phyloP scores from a whole-genome alignment of 805 yeast species.

The Scheffersomyces stipitis region DNA sequence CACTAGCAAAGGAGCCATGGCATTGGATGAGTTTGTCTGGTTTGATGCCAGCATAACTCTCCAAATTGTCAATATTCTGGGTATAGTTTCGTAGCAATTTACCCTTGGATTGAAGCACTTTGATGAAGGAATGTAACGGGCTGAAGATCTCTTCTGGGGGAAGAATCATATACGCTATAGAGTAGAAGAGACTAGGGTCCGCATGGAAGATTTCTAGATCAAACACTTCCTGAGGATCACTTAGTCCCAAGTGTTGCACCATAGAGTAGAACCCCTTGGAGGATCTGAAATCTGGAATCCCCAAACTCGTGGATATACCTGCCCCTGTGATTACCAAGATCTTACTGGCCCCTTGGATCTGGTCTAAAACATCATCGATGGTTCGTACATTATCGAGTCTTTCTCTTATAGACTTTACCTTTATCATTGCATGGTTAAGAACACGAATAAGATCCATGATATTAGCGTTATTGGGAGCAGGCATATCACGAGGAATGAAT shows the following conservation, averaged over 20 bases:
- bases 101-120: constrained; percentile 68
- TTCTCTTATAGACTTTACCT: constrained; percentile 56
- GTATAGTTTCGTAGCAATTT: constrained; percentile 83
- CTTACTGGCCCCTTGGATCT: constrained; percentile 50
- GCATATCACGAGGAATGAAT: constrained; percentile 39
- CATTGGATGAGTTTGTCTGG: constrained; percentile 76
- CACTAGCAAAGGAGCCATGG: constrained; percentile 89
- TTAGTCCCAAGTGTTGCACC: constrained; percentile 45
- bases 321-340: constrained; percentile 46
- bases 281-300: constrained; percentile 46
- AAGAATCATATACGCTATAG: constrained; percentile 44
- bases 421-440: constrained; percentile 63
- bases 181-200: constrained; percentile 41
- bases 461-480: constrained; percentile 40
- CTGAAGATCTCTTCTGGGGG: constrained; percentile 39
- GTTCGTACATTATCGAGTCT: constrained; percentile 55
- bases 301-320: constrained; percentile 45
- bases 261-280: constrained; percentile 64
- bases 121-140: constrained; percentile 74
- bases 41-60: constrained; percentile 72
- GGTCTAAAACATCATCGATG: constrained; percentile 56
- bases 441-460: constrained; percentile 49
- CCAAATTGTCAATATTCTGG: constrained; percentile 87
- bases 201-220: constrained; percentile 36
- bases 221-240: constrained; percentile 47